phyloP scores from a whole-genome alignment of 371 early-diverging fungal species.

The Mortierella sp. region DNA sequence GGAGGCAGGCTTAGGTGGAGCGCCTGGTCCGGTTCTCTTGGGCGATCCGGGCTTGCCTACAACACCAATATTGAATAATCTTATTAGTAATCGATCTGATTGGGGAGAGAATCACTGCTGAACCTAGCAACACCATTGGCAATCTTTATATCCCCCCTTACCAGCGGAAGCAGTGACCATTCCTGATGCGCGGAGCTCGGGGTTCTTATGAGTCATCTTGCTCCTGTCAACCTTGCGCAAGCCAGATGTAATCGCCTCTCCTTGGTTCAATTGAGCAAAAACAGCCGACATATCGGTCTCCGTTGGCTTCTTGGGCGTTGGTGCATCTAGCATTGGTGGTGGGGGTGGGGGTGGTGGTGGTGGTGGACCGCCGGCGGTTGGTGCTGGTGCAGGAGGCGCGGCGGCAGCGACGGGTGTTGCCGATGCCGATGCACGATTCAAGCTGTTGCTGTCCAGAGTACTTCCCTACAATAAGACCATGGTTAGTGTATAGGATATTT shows the following conservation, averaged over 20 bases:
- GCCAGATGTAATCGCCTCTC: slow-evolving; percentile 80
- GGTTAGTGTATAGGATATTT: neutral
- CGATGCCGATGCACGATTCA: slow-evolving; percentile 29
- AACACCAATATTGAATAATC: neutral
- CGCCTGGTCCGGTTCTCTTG: slow-evolving; percentile 71
- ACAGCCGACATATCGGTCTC: slow-evolving; percentile 73
- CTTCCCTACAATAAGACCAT: slow-evolving; percentile 28
- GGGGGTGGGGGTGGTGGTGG: slow-evolving; percentile 76
- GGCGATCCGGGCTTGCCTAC: slow-evolving; percentile 55
- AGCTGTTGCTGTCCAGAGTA: slow-evolving; percentile 40
- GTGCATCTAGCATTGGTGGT: slow-evolving; percentile 63
- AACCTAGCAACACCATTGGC: neutral
- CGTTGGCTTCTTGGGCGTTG: slow-evolving; percentile 22
- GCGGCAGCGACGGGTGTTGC: slow-evolving; percentile 57
- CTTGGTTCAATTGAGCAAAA: slow-evolving; percentile 92
- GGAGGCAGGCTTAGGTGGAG: slow-evolving; percentile 73
- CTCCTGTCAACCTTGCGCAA: slow-evolving; percentile 94
- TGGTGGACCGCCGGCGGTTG: slow-evolving; percentile 68
- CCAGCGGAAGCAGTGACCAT: slow-evolving; percentile 60
- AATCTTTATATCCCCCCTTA: slow-evolving; percentile 17
- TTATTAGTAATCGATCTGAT: neutral
- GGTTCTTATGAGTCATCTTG: slow-evolving; percentile 98
- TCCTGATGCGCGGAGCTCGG: slow-evolving; percentile 78
- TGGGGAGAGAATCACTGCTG: no score
- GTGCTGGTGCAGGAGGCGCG: slow-evolving; percentile 60